These are phyloP conservation scores for Arthrobotrys pseudoclavata DNA, from an alignment of 2,329 filamentous ascomycete genomes.

Conservation along the genomic window DNA sequence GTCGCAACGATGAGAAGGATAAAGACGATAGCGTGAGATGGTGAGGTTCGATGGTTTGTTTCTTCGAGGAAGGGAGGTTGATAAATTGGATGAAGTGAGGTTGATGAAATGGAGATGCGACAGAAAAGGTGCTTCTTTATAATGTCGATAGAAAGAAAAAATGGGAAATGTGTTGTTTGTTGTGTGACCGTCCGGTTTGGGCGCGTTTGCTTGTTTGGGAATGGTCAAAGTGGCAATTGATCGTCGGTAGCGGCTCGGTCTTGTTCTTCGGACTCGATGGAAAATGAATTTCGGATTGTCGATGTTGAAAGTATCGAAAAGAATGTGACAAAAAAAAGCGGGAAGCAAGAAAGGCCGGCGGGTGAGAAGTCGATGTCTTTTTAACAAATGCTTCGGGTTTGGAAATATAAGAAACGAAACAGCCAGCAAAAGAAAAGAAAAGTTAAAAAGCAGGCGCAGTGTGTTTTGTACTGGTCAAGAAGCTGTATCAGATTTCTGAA, in stretches of 20 bases:
- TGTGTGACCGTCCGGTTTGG: slow-evolving; percentile 29
- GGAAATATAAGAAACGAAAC: not conserved
- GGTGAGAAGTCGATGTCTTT: not conserved
- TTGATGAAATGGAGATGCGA: slow-evolving; percentile 6
- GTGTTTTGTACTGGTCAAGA: slow-evolving; percentile 32
- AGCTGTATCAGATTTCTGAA: slow-evolving; percentile 19
- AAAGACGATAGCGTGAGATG: not conserved
- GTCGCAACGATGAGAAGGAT: slow-evolving; percentile 24
- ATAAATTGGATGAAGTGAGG: not conserved
- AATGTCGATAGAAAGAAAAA: not conserved
- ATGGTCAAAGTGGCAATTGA: slow-evolving; percentile 13
- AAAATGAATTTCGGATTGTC: not conserved
- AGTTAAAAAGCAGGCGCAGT: slow-evolving; percentile 3
- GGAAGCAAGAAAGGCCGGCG: not conserved
- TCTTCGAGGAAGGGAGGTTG: not conserved
- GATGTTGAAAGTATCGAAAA: not conserved
- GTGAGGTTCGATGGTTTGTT: not conserved
- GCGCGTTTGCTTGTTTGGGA: slow-evolving; percentile 33
- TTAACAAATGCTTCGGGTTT: not conserved
- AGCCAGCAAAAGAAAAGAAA: not conserved
- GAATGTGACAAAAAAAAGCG: not conserved
- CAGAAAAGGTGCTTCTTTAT: not conserved
- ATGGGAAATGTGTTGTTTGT: slow-evolving; percentile 14
- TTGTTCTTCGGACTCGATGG: not conserved
- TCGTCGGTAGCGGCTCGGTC: not conserved